Conservation (phyloP, 1,139 yeast genomes). For the Hemisphaericaspora subhashii region DNA sequence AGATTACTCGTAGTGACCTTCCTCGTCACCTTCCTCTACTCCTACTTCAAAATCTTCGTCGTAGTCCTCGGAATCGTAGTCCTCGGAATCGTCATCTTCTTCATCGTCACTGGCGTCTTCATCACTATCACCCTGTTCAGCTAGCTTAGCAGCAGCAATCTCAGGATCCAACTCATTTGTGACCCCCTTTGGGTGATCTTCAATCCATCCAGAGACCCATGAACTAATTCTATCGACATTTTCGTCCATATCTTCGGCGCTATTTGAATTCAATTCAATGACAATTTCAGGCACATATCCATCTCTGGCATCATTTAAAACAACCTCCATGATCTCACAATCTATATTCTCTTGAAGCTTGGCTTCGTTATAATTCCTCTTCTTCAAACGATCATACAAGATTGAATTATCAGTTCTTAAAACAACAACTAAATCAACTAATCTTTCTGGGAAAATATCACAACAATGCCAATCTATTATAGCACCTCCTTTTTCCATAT, state of each 20-base stretch:
- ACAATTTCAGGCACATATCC: slow-evolving; percentile 78
- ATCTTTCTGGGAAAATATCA: slow-evolving; percentile 89
- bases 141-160: slow-evolving; percentile 4
- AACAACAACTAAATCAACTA: slow-evolving; percentile 90
- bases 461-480: slow-evolving; percentile 97
- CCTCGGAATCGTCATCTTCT: slow-evolving; percentile 8
- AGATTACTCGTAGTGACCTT: slow-evolving; percentile 6
- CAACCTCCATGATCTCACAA: slow-evolving; percentile 95
- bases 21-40: slow-evolving; percentile 9
- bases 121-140: slow-evolving; percentile 1
- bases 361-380: slow-evolving; percentile 71
- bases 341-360: slow-evolving; percentile 91
- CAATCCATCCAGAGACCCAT: slow-evolving; percentile 77
- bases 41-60: slow-evolving; percentile 8
- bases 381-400: slow-evolving; percentile 71
- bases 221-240: slow-evolving; percentile 72
- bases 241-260: slow-evolving; percentile 72
- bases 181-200: slow-evolving; percentile 45
- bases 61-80: slow-evolving; percentile 5
- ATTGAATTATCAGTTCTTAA: slow-evolving; percentile 72
- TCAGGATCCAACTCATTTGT: slow-evolving; percentile 23
- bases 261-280: slow-evolving; percentile 72
- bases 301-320: slow-evolving; percentile 83
- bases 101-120: slow-evolving; percentile 9
- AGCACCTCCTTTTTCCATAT: slow-evolving; percentile 79